A percentile compares a stretch with the other conserved stretches of the same genome.
Evolutionary conservation across 371 early-diverging fungal species (phyloP).

Genomic region (Umbelopsis sp.): DNA sequence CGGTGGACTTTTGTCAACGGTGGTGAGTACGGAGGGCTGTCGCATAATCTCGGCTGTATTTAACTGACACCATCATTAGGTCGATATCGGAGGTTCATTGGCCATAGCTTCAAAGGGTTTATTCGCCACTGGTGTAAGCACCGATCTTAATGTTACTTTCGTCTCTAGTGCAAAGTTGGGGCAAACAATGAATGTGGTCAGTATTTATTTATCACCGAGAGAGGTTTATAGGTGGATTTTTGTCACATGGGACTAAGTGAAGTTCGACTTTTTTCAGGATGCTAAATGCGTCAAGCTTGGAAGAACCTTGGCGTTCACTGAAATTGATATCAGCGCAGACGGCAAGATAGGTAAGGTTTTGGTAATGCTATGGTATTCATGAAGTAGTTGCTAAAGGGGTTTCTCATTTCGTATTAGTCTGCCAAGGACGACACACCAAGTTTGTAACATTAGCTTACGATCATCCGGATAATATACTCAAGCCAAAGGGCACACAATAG

Average conservation of each 20-base stretch:
- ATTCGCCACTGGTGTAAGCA: slow-evolving; percentile 65
- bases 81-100: slow-evolving; percentile 64
- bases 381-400: no score
- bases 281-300: slow-evolving; percentile 65
- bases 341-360: slow-evolving; percentile 42
- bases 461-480: slow-evolving; percentile 43
- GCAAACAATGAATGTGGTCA: slow-evolving; percentile 50
- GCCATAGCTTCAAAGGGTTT: slow-evolving; percentile 65
- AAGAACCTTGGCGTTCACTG: slow-evolving; percentile 64
- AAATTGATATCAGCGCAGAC: slow-evolving; percentile 51
- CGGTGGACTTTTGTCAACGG: slow-evolving; percentile 63
- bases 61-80: slow-evolving; percentile 22
- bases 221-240: neutral
- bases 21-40: slow-evolving; percentile 34
- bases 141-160: slow-evolving; percentile 66
- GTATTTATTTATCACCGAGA: neutral
- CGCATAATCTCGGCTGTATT: no score
- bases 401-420: slow-evolving; percentile 33
- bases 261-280: slow-evolving; percentile 29
- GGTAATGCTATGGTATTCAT: neutral
- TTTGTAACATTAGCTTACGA: slow-evolving; percentile 57
- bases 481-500: slow-evolving; percentile 5
- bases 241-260: neutral
- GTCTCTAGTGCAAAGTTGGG: slow-evolving; percentile 59
- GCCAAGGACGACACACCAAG: slow-evolving; percentile 67